Evolutionary conservation across 2,329 filamentous ascomycete species (phyloP).

Genomic region (Colletotrichum plurivorum): DNA sequence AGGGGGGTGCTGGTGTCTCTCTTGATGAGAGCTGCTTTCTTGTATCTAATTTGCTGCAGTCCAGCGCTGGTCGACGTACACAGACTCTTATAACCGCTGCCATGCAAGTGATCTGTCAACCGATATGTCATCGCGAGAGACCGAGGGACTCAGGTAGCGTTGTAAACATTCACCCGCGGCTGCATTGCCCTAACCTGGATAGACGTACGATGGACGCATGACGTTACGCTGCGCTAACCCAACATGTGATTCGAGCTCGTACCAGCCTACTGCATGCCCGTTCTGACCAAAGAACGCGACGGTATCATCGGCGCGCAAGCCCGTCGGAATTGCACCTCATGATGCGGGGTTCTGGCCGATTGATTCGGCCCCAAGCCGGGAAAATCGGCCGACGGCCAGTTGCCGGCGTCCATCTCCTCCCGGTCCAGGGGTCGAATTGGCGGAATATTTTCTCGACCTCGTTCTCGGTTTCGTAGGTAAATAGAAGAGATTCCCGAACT

Average conservation of each 20-base stretch:
- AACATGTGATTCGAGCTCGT: neutral
- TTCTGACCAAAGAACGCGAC: neutral
- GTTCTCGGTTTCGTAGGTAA: conserved; percentile 17
- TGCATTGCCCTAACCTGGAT: neutral
- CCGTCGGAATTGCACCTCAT: neutral
- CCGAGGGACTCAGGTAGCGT: neutral
- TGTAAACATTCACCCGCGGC: neutral
- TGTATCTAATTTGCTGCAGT: neutral
- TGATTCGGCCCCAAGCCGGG: neutral
- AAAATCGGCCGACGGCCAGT: neutral
- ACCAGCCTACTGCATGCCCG: neutral
- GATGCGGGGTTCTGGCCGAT: neutral
- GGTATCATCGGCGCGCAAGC: neutral
- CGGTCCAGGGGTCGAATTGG: conserved; percentile 16
- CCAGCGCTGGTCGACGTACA: too few species aligned
- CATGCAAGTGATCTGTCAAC: neutral
- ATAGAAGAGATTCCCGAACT: neutral
- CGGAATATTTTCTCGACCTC: conserved; percentile 4
- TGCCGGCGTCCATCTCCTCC: neutral
- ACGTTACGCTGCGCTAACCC: neutral
- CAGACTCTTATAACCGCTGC: neutral
- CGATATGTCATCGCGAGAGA: neutral
- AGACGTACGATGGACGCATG: neutral
- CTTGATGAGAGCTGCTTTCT: neutral
- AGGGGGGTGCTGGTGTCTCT: neutral